A percentile compares a stretch with the other conserved stretches of the same genome.
Conservation (phyloP, 805 yeast species). For the Ogataea corticis region DNA sequence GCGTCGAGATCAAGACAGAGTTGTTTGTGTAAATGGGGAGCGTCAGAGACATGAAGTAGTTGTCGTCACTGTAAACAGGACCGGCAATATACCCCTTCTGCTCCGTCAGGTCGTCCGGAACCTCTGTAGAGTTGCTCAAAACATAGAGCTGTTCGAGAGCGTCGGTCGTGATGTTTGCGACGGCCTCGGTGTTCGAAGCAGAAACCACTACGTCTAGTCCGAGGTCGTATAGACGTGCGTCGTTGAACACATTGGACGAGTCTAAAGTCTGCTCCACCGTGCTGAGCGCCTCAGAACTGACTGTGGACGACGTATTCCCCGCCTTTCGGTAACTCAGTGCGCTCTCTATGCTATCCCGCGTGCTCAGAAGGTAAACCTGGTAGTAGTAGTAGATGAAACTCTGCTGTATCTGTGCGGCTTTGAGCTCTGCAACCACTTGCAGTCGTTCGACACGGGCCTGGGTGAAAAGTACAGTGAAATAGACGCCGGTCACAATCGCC, state of each 20-base stretch:
- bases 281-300: slow-evolving; percentile 47
- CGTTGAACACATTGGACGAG: slow-evolving; percentile 61
- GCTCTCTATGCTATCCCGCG: slow-evolving; percentile 57
- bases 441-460: slow-evolving; percentile 68
- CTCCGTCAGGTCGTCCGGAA: slow-evolving; percentile 45
- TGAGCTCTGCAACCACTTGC: slow-evolving; percentile 75
- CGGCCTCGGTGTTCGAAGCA: slow-evolving; percentile 37
- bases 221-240: slow-evolving; percentile 68
- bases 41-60: slow-evolving; percentile 71
- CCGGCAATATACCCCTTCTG: slow-evolving; percentile 60
- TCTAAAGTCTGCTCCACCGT: slow-evolving; percentile 61
- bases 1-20: slow-evolving; percentile 61
- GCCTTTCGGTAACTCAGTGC: slow-evolving; percentile 67
- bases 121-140: slow-evolving; percentile 18
- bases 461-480: slow-evolving; percentile 64
- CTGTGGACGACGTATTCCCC: slow-evolving; percentile 60
- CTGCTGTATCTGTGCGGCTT: slow-evolving; percentile 77
- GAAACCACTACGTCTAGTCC: slow-evolving; percentile 48
- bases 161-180: slow-evolving; percentile 33
- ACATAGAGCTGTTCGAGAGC: slow-evolving; percentile 45
- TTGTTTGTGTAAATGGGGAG: slow-evolving; percentile 72
- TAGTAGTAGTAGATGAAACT: slow-evolving; percentile 61
- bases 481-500: slow-evolving; percentile 74
- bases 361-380: slow-evolving; percentile 65
- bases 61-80: slow-evolving; percentile 52